phyloP scores from a whole-genome alignment of 495 filamentous ascomycete genomes.

The Annulohypoxylon nitens region DNA sequence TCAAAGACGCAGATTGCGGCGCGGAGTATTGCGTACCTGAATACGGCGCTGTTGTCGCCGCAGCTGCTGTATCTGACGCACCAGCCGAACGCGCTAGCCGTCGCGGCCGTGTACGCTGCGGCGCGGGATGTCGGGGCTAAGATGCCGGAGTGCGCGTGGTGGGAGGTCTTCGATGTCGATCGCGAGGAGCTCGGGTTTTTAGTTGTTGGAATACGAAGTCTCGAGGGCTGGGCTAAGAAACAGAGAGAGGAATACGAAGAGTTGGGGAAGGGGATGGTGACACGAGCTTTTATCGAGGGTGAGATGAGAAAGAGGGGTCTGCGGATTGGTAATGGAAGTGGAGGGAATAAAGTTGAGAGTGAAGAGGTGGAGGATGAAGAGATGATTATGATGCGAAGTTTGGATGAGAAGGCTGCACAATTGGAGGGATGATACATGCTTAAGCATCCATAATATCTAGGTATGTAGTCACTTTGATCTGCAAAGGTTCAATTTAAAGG shows the following conservation, averaged over 20 bases:
- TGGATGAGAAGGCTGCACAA: slow-evolving; percentile 67
- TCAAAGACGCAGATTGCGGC: slow-evolving; percentile 64
- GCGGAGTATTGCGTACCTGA: slow-evolving; percentile 80
- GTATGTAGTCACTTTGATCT: background rate
- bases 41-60: slow-evolving; percentile 84
- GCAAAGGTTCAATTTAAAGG: background rate
- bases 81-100: slow-evolving; percentile 86
- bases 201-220: slow-evolving; percentile 86
- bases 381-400: slow-evolving; percentile 69
- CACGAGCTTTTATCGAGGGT: slow-evolving; percentile 54
- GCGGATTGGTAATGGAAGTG: slow-evolving; percentile 47
- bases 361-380: slow-evolving; percentile 68
- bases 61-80: slow-evolving; percentile 92
- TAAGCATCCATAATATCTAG: background rate
- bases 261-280: slow-evolving; percentile 56
- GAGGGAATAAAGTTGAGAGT: slow-evolving; percentile 56
- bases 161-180: slow-evolving; percentile 99
- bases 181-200: slow-evolving; percentile 94
- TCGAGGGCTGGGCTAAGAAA: slow-evolving; percentile 75
- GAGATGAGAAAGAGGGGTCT: slow-evolving; percentile 62
- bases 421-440: slow-evolving; percentile 41
- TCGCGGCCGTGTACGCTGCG: slow-evolving; percentile 89
- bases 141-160: slow-evolving; percentile 88
- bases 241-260: slow-evolving; percentile 55
- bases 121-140: slow-evolving; percentile 82